Evolutionary conservation across 2,329 filamentous ascomycete genomes (phyloP), one percentile per base, ranked within the genome.

Genomic region (Alternaria gaisen): DNA sequence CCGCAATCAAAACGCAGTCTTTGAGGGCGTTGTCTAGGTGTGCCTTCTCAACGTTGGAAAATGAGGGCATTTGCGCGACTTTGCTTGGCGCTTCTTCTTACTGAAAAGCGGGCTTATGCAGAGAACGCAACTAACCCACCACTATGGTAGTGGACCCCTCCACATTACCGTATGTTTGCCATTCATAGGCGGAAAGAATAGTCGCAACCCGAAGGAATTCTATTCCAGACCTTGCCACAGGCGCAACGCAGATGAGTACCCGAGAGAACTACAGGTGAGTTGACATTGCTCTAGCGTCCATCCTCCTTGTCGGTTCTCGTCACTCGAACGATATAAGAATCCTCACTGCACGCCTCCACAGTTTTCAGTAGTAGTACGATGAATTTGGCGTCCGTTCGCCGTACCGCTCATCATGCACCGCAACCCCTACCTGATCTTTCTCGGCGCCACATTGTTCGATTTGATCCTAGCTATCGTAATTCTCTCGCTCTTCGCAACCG

Each of bases 401-500:
- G 9, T 36, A 10, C 0, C 5, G 14, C 14, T 38, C 20, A 14
- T 20, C 42, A 61, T 61, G 58, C 28, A 30, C 36, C 41, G 43
- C 20, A 41, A 38, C 24, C 26, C 44, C 11, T 40, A 50, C 26
- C 24, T 52, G 5, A 16, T 59, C 28, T 50, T 51, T 30, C 40
- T 28, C 16, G 14, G 44, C 10, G 56, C 60, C 12, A 63, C 40
- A 4, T 48, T 53, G 1, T 48, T 67, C 9, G 64, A 68, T 10
- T 43, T 63, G 9, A 9, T 61, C 3, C 32, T 67, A 9, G 54
- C 57, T 14, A 41, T 63, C 4, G 38, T 40, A 18, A 57, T 69
- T 24, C 26, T 66, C 24, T 43, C 54, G 14, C 28, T 68, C 11
- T 66, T 63, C 16, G 56, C 59, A 12, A 58, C 38, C 14, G 34